Evolutionary conservation across 2,329 filamentous ascomycete species (phyloP).

Genomic region (Aspergillus sp.): DNA sequence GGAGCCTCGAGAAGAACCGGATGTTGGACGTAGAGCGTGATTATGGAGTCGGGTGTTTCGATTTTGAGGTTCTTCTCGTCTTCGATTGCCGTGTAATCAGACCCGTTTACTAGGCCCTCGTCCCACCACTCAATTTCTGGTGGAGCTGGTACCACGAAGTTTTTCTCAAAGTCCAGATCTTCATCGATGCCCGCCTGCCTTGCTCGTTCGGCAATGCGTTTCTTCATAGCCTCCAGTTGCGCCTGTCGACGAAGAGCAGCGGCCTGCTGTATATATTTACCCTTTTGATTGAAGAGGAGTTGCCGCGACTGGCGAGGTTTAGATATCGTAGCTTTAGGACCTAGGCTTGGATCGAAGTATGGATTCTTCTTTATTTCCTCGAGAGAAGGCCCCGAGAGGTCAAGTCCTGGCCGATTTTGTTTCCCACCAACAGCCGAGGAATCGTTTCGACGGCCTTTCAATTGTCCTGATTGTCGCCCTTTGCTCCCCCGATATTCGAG

Average conservation of each 20-base stretch:
- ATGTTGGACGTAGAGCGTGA: conserved; percentile 91
- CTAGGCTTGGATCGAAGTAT: conserved; percentile 75
- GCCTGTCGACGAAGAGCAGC: conserved; percentile 86
- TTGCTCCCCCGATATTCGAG: conserved; percentile 50
- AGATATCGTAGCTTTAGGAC: conserved; percentile 60
- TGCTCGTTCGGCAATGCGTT: conserved; percentile 82
- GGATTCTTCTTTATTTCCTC: conserved; percentile 72
- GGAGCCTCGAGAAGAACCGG: conserved; percentile 89
- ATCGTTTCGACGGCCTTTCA: conserved; percentile 59
- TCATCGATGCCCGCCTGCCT: conserved; percentile 94
- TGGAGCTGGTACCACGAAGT: conserved; percentile 80
- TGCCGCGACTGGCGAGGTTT: conserved; percentile 74
- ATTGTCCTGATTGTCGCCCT: conserved; percentile 50
- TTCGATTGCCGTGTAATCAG: conserved; percentile 73
- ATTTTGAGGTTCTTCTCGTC: conserved; percentile 72
- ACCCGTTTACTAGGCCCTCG: conserved; percentile 78
- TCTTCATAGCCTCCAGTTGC: conserved; percentile 91
- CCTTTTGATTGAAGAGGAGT: conserved; percentile 89
- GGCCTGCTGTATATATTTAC: conserved; percentile 95
- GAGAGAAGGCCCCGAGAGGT: conserved; percentile 61
- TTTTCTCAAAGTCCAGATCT: conserved; percentile 84
- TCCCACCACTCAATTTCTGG: conserved; percentile 98
- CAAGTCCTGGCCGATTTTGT: conserved; percentile 54
- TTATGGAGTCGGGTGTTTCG: conserved; percentile 76
- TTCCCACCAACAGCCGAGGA: conserved; percentile 43